Conservation (phyloP, 2,329 filamentous ascomycete species). For the Cladophialophora exuberans region DNA sequence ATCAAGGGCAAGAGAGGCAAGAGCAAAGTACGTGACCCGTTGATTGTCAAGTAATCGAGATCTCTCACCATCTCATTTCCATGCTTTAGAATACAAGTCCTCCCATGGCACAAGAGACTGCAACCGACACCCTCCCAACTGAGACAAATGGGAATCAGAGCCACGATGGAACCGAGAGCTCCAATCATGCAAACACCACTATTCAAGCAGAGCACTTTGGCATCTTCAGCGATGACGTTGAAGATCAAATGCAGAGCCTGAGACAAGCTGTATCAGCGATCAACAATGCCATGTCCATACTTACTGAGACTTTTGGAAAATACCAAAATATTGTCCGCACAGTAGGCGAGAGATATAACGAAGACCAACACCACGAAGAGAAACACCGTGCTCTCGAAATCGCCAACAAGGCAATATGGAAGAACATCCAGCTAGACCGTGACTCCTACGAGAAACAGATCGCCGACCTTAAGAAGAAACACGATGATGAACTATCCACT, state of each 20-base stretch:
- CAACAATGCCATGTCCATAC: neutral
- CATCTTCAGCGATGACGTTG: slow-evolving; percentile 1
- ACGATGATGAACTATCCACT: neutral
- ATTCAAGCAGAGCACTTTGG: slow-evolving; percentile 10
- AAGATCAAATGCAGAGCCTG: neutral
- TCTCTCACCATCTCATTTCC: no score
- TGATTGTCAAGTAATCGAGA: no score
- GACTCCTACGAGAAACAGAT: slow-evolving; percentile 2
- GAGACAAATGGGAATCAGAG: no score
- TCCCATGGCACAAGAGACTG: no score
- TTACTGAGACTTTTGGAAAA: neutral
- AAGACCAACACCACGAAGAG: neutral
- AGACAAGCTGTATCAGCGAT: neutral
- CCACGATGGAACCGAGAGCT: neutral
- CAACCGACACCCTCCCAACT: no score
- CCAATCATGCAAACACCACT: neutral
- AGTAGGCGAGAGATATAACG: slow-evolving; percentile 2
- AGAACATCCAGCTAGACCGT: neutral
- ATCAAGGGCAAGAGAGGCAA: no score
- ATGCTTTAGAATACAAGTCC: no score
- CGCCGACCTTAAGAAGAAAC: neutral
- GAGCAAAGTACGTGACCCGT: no score
- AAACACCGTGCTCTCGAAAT: neutral
- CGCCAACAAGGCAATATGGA: neutral
- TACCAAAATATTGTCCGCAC: slow-evolving; percentile 7